Conservation (phyloP, 83 land plant species). For the Isoetes engelmannii region DNA sequence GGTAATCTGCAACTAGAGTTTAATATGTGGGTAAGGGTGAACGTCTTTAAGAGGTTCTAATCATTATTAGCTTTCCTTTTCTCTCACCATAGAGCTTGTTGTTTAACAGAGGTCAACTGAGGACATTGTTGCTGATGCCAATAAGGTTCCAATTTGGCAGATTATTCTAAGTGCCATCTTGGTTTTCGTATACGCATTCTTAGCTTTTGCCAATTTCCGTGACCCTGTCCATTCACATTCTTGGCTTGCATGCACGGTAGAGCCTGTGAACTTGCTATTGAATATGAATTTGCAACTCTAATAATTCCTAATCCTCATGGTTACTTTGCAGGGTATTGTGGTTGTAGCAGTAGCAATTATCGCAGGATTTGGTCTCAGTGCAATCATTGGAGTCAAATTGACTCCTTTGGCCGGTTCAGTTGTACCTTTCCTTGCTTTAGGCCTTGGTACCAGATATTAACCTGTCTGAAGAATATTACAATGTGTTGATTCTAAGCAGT, state of each 20-base stretch:
- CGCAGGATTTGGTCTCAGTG: neutral
- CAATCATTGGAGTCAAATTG: neutral
- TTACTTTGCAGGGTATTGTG: neutral
- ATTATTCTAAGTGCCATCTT: neutral
- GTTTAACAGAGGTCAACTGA: neutral
- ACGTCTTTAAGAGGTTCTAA: neutral
- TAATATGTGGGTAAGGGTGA: neutral
- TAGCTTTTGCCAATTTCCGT: neutral
- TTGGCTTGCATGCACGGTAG: neutral
- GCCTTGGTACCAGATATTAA: neutral
- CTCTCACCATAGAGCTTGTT: neutral
- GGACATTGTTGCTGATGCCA: neutral
- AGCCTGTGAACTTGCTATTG: neutral
- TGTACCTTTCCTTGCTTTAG: constrained; percentile 1
- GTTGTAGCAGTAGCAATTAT: neutral
- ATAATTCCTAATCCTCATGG: neutral
- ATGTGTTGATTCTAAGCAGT: neutral
- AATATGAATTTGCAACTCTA: neutral
- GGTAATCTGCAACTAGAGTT: neutral
- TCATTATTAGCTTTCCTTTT: neutral
- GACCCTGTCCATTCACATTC: neutral
- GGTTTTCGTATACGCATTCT: neutral
- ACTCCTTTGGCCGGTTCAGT: constrained; percentile 3
- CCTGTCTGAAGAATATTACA: neutral
- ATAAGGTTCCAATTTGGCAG: neutral